A percentile compares a stretch with the other conserved stretches of the same genome.
These are phyloP conservation scores for Balakata baccata DNA, from an alignment of 345 rosid genomes.

Conservation along the genomic window DNA sequence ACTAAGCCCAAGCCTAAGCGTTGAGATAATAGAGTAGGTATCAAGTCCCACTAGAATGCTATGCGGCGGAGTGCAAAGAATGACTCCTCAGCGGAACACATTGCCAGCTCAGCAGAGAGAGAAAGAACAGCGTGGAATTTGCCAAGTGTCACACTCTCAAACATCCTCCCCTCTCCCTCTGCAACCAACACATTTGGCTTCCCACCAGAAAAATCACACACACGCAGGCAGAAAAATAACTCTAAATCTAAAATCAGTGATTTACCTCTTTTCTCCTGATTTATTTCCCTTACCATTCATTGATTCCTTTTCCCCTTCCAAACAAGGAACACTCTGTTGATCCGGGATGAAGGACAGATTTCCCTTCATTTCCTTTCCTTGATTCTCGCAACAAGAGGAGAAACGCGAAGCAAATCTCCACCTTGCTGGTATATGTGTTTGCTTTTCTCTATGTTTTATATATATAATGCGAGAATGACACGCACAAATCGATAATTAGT, in stretches of 20 bases:
- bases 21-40: too few relatives aligned
- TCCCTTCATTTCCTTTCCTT: neutral
- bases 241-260: too few relatives aligned
- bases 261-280: neutral
- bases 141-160: constrained; percentile 13
- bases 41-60: too few relatives aligned
- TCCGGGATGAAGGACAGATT: neutral
- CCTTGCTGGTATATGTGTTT: neutral
- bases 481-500: too few relatives aligned
- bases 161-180: neutral
- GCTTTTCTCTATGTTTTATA: neutral
- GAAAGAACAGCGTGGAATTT: neutral
- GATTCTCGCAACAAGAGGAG: neutral
- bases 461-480: too few relatives aligned
- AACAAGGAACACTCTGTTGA: neutral
- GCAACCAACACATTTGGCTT: constrained; percentile 3
- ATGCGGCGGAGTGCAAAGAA: too few relatives aligned
- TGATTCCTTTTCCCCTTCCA: neutral
- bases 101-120: neutral
- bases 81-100: too few relatives aligned
- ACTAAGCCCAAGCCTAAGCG: too few relatives aligned
- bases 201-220: neutral
- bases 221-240: neutral
- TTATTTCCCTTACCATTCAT: neutral
- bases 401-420: neutral